Evolutionary conservation across 1,284 basidiomycete species (phyloP), one percentile per base, ranked within the genome.

Genomic region (Apiotrichum sp.): DNA sequence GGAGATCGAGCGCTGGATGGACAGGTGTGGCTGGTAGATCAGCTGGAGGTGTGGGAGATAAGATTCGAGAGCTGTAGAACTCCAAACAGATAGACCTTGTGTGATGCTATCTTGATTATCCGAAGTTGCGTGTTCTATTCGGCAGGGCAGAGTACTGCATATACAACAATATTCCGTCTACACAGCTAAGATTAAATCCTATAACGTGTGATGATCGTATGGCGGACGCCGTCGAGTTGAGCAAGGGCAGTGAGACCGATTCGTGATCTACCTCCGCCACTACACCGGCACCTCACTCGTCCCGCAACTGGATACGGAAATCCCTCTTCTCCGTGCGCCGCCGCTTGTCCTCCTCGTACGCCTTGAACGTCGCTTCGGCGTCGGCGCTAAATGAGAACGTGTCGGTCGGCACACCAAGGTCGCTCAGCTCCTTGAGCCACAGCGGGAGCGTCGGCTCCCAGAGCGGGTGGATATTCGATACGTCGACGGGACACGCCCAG

Each of bases 1-100:
- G 63, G 63, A 67, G 13, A 70, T 75, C n/a, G 75, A 77, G 61
- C 57, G 72, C 39, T 77, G 75, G 75, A 70, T 77, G 70, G 75
- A 77, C 58, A 56, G 69, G 29, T 68, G 68, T 53, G 74, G 74
- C 0, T 77, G 36, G 36, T 38, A 38, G 36, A 9, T 13, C 22
- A 22, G 22, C 22, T 22, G 22, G 22, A 22, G 22, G 22, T 22
- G 22, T 22, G 22, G 22, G 22, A 22, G 22, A 22, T 22, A 22
- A 22, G 22, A 22, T 22, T 22, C 22, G 22, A 22, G 22, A 22
- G 22, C 22, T 22, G 22, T 22, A 22, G 22, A 22, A 22, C 22
- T 22, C 22, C 22, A 22, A 22, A 22, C 22, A 22, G 22, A 38
- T 38, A 38, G 9, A 38, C 36, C 36, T 38, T 13, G 13, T 38